Conservation (phyloP, 2,329 filamentous ascomycete genomes). For the Ascochyta lentis region DNA sequence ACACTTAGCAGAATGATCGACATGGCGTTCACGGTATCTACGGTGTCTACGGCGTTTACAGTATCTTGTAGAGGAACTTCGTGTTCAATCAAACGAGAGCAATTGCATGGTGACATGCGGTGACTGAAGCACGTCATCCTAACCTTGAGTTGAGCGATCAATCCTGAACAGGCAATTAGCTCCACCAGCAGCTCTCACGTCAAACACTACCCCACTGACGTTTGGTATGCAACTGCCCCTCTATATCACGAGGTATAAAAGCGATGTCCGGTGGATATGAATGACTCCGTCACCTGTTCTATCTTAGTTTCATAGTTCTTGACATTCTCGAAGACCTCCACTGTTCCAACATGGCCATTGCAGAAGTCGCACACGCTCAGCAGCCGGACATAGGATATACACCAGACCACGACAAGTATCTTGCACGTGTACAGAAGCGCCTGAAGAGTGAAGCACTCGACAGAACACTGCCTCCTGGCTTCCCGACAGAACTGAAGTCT, state of each 20-base stretch:
- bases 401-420: slow-evolving; percentile 62
- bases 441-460: slow-evolving; percentile 50
- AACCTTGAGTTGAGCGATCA: slow-evolving; percentile 4
- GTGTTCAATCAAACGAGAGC: neutral
- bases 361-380: slow-evolving; percentile 25
- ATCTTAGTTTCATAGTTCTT: neutral
- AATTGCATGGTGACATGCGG: neutral
- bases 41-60: neutral
- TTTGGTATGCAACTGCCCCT: neutral
- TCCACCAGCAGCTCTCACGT: slow-evolving; percentile 16
- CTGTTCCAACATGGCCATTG: slow-evolving; percentile 22
- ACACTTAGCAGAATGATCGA: neutral
- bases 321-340: too few species aligned
- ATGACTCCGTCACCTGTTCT: neutral
- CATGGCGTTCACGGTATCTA: neutral
- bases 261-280: neutral
- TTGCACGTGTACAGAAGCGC: slow-evolving; percentile 57
- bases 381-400: slow-evolving; percentile 67
- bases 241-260: neutral
- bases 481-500: slow-evolving; percentile 57
- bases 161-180: slow-evolving; percentile 8
- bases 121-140: slow-evolving; percentile 20
- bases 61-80: neutral
- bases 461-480: slow-evolving; percentile 57
- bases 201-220: slow-evolving; percentile 23